Percentiles rank a stretch among this genome's conserved stretches.
phyloP scores from a whole-genome alignment of 306 rosid species.

The Luffa aegyptiaca region DNA sequence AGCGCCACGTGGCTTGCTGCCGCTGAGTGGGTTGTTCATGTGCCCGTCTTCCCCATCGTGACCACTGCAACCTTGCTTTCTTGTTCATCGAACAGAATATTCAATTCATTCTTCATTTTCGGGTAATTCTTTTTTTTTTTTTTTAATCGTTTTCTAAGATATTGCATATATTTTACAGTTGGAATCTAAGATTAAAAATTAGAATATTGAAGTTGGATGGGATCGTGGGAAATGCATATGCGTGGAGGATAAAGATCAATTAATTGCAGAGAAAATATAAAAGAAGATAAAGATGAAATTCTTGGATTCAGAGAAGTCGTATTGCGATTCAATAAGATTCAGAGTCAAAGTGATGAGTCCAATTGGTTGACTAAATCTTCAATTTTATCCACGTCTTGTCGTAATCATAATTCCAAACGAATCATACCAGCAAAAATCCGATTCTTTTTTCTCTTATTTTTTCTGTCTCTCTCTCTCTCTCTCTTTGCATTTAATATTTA shows the following conservation, averaged over 20 bases:
- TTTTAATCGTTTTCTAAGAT: background rate
- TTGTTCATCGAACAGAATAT: background rate
- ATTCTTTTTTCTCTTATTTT: background rate
- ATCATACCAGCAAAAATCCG: background rate
- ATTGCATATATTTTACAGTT: background rate
- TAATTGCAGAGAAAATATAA: background rate
- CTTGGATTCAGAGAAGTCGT: background rate
- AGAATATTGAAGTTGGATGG: background rate
- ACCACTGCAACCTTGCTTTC: slow-evolving; percentile 34
- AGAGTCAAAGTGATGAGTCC: background rate
- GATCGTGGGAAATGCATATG: background rate
- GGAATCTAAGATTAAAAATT: background rate
- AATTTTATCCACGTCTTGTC: background rate
- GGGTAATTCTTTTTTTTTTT: background rate
- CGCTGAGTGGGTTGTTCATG: slow-evolving; percentile 79
- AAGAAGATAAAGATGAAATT: background rate
- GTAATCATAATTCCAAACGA: background rate
- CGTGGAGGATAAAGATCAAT: background rate
- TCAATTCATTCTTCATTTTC: background rate
- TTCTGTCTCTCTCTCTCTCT: no score
- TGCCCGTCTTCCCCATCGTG: slow-evolving; percentile 99
- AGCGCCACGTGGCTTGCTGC: background rate
- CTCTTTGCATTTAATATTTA: background rate
- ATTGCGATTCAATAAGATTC: background rate
- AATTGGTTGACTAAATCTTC: background rate